phyloP scores from a whole-genome alignment of 202 grass and related monocot genomes.

The Eragrostis tef region DNA sequence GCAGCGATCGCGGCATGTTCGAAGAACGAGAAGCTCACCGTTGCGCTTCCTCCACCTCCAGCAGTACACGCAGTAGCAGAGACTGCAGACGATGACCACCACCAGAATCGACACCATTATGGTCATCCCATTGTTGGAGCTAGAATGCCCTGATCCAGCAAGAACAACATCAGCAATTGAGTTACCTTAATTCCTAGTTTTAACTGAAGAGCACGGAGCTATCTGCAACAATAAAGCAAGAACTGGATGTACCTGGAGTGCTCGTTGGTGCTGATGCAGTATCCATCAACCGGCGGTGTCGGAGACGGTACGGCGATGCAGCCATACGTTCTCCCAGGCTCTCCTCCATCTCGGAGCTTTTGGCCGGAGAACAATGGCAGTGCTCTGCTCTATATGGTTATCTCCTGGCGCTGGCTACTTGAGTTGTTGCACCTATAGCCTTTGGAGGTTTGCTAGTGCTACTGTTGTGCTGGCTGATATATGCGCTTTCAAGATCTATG shows the following conservation, averaged over 20 bases:
- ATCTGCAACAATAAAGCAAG: conserved; percentile 7
- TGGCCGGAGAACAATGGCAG: conserved; percentile 10
- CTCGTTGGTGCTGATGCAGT: neutral
- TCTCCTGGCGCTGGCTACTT: neutral
- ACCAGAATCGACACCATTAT: conserved; percentile 82
- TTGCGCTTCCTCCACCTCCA: conserved; percentile 99
- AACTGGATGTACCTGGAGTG: conserved; percentile 14
- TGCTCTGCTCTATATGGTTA: neutral
- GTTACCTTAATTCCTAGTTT: neutral
- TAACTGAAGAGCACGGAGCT: neutral
- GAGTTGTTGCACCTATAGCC: conserved; percentile 25
- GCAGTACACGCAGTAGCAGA: conserved; percentile 84
- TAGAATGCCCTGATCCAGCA: conserved; percentile 42
- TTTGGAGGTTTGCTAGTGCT: conserved; percentile 29
- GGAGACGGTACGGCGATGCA: conserved; percentile 39
- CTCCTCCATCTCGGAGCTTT: conserved; percentile 31
- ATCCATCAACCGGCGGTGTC: conserved; percentile 57
- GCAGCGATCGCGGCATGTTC: neutral
- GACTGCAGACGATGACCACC: conserved; percentile 66
- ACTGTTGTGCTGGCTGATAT: conserved; percentile 42
- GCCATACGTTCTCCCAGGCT: neutral
- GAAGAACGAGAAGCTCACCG: conserved; percentile 50
- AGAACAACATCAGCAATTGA: conserved; percentile 4
- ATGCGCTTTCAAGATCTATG: too few relatives aligned
- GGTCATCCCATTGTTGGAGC: conserved; percentile 48